phyloP scores from a whole-genome alignment of 768 basidiomycete species.

The Suillus luteus region DNA sequence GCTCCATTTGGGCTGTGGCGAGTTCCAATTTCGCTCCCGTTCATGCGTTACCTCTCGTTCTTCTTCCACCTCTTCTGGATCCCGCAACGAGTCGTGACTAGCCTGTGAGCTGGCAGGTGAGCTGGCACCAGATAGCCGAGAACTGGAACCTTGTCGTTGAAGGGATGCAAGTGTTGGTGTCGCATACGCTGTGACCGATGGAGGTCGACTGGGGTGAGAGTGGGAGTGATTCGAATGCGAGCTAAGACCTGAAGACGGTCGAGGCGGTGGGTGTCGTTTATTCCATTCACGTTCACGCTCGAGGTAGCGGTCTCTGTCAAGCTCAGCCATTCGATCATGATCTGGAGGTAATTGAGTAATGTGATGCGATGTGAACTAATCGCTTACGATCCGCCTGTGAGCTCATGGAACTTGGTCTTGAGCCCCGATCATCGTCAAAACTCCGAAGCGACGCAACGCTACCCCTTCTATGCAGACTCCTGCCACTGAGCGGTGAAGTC shows the following conservation, averaged over 20 bases:
- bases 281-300: constrained; percentile 62
- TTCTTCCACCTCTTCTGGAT: constrained; percentile 32
- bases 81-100: constrained; percentile 34
- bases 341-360: constrained; percentile 35
- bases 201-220: constrained; percentile 43
- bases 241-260: constrained; percentile 48
- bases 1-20: constrained; percentile 61
- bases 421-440: constrained; percentile 43
- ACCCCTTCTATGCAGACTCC: constrained; percentile 27
- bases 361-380: neutral
- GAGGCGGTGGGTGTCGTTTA: constrained; percentile 41
- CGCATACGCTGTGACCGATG: constrained; percentile 39
- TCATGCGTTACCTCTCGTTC: constrained; percentile 43
- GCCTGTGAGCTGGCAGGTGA: constrained; percentile 45
- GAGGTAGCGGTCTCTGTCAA: constrained; percentile 44
- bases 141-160: constrained; percentile 36
- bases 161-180: constrained; percentile 34
- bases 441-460: constrained; percentile 46
- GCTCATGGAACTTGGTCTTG: constrained; percentile 45
- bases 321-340: constrained; percentile 43
- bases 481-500: constrained; percentile 13
- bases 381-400: constrained; percentile 58
- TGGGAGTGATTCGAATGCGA: constrained; percentile 35
- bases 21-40: constrained; percentile 72
- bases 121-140: constrained; percentile 30